phyloP scores from a whole-genome alignment of 2,329 filamentous ascomycete species.

The Dendryphion nanum region DNA sequence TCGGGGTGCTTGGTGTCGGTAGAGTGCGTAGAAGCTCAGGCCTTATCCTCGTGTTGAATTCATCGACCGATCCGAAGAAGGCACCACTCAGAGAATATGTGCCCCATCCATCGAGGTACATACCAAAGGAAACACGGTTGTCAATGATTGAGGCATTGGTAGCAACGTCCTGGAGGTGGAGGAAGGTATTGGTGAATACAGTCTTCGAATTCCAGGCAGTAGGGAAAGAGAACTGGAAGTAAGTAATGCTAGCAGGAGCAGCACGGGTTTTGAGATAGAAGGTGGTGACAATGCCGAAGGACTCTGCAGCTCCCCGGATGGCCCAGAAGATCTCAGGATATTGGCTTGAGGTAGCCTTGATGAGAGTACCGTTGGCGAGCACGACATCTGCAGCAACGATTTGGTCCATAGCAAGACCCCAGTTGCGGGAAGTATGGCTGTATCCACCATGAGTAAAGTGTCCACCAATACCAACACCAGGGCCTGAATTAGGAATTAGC shows the following conservation, averaged over 20 bases:
- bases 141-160: slow-evolving; percentile 42
- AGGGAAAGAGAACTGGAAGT: slow-evolving; percentile 14
- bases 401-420: slow-evolving; percentile 21
- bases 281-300: slow-evolving; percentile 37
- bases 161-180: slow-evolving; percentile 42
- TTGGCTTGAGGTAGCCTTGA: slow-evolving; percentile 23
- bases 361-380: slow-evolving; percentile 27
- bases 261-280: slow-evolving; percentile 19
- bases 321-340: slow-evolving; percentile 43
- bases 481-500: slow-evolving; percentile 11
- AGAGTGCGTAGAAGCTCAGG: slow-evolving; percentile 41
- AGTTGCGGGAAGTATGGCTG: slow-evolving; percentile 19
- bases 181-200: slow-evolving; percentile 36
- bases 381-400: slow-evolving; percentile 22
- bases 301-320: slow-evolving; percentile 37
- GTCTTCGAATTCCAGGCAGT: slow-evolving; percentile 23
- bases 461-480: slow-evolving; percentile 34
- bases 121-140: slow-evolving; percentile 41
- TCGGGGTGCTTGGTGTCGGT: slow-evolving; percentile 20
- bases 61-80: slow-evolving; percentile 38
- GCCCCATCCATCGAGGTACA: slow-evolving; percentile 40
- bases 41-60: slow-evolving; percentile 40
- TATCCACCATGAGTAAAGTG: slow-evolving; percentile 26
- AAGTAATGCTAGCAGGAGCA: slow-evolving; percentile 13
- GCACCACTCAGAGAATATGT: slow-evolving; percentile 40